These are phyloP conservation scores for Hypomontagnella submonticulosa DNA, from an alignment of 495 filamentous ascomycete genomes.

Conservation along the genomic window DNA sequence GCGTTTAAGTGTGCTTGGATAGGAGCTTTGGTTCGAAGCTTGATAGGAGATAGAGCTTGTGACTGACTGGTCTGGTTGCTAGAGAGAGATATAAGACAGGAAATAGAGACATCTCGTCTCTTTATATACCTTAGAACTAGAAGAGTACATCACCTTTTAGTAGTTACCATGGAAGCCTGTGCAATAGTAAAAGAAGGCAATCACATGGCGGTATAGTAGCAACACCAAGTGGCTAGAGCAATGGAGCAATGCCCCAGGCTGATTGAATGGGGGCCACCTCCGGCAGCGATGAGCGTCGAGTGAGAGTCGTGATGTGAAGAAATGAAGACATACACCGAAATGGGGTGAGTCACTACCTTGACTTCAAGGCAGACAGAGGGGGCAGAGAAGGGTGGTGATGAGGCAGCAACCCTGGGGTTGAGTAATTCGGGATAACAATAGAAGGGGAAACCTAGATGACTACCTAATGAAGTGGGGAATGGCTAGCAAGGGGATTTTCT, in stretches of 20 bases:
- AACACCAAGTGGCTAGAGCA: slow-evolving; percentile 19
- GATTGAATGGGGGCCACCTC: slow-evolving; percentile 32
- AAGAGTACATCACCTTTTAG: slow-evolving; percentile 18
- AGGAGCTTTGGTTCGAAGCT: background rate
- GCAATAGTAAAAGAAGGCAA: slow-evolving; percentile 19
- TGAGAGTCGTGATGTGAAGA: slow-evolving; percentile 14
- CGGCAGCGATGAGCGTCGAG: slow-evolving; percentile 6
- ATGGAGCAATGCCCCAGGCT: slow-evolving; percentile 37
- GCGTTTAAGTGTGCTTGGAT: background rate
- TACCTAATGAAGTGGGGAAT: slow-evolving; percentile 4
- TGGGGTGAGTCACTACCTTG: slow-evolving; percentile 32
- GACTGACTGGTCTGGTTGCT: slow-evolving; percentile 11
- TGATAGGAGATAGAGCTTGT: slow-evolving; percentile 9
- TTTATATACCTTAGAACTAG: slow-evolving; percentile 4
- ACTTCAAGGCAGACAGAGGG: slow-evolving; percentile 36
- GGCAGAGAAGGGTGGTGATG: slow-evolving; percentile 16
- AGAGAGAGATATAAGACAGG: slow-evolving; percentile 8
- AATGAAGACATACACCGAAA: slow-evolving; percentile 26
- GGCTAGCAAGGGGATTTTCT: background rate
- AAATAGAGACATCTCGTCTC: slow-evolving; percentile 11
- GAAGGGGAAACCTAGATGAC: slow-evolving; percentile 19
- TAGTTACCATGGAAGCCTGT: slow-evolving; percentile 15
- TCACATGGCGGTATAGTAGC: slow-evolving; percentile 13
- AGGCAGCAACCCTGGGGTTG: slow-evolving; percentile 27
- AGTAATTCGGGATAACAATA: slow-evolving; percentile 17